Percentiles rank a stretch among this genome's conserved stretches.
Conservation (phyloP, 257 asterid species). For the Leonotis leonurus region DNA sequence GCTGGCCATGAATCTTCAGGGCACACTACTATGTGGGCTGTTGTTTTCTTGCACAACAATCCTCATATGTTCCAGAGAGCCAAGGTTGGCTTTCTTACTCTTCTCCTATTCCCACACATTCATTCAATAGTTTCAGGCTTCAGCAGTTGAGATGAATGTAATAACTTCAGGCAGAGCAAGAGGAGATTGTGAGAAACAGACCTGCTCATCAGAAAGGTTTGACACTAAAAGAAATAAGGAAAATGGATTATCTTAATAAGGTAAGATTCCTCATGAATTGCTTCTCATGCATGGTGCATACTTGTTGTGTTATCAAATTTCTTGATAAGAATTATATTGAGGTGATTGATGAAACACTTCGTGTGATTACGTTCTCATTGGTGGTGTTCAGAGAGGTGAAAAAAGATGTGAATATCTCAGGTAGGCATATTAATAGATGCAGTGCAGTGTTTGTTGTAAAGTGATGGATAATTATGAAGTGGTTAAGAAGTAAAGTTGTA, state of each 20-base stretch:
- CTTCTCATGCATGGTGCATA: too few relatives aligned
- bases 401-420: conserved; percentile 49
- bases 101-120: not conserved
- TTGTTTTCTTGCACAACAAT: conserved; percentile 51
- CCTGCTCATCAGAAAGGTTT: conserved; percentile 51
- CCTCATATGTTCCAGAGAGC: conserved; percentile 56
- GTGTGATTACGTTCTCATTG: conserved; percentile 66
- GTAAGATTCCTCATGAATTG: too few relatives aligned
- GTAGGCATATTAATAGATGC: too few relatives aligned
- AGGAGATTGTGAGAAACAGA: conserved; percentile 54
- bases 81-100: conserved; percentile 45
- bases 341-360: conserved; percentile 92
- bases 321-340: not conserved
- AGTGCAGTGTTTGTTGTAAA: too few relatives aligned
- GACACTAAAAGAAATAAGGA: conserved; percentile 53
- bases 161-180: conserved; percentile 71
- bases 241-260: conserved; percentile 76
- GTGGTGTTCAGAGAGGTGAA: conserved; percentile 76
- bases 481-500: not conserved
- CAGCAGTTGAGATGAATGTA: too few relatives aligned
- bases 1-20: conserved; percentile 98
- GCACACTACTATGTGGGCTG: conserved; percentile 78
- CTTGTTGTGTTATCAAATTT: too few relatives aligned
- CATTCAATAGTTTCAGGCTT: too few relatives aligned
- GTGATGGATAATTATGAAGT: too few relatives aligned